phyloP scores from a whole-genome alignment of 2,329 filamentous ascomycete species.

The Monosporascus sp. region DNA sequence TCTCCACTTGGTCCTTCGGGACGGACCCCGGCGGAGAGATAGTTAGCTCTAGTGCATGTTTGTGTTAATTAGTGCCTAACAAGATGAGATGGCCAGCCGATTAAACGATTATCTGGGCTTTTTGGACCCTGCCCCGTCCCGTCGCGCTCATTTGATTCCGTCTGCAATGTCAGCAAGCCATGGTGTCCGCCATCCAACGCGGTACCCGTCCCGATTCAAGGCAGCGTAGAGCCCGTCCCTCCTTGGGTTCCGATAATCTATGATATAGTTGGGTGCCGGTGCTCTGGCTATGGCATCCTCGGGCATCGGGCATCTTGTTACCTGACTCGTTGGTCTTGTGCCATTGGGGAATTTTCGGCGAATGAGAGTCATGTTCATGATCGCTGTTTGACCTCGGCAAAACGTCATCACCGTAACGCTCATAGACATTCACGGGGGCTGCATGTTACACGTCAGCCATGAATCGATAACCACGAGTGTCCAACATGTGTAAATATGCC shows the following conservation, averaged over 20 bases:
- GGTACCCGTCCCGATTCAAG: no score
- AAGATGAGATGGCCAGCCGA: neutral
- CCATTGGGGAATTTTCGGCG: neutral
- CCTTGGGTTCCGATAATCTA: no score
- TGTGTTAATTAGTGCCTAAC: neutral
- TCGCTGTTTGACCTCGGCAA: neutral
- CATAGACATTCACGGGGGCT: neutral
- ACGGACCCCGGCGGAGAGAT: neutral
- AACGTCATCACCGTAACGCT: no score
- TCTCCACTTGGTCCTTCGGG: neutral
- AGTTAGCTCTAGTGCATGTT: neutral
- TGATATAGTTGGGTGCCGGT: neutral
- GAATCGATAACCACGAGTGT: no score
- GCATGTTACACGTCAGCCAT: no score
- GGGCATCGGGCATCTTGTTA: neutral
- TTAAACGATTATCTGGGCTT: neutral
- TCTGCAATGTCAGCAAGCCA: no score
- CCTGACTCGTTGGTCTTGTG: neutral
- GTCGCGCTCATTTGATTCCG: no score
- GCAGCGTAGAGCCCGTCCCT: no score
- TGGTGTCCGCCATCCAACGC: no score
- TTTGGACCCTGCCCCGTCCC: no score
- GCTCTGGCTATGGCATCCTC: neutral
- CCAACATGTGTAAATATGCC: slow-evolving; percentile 50
- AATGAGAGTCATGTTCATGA: neutral